Evolutionary conservation across 371 early-diverging fungal species (phyloP).

Genomic region (Mortierella sp.): DNA sequence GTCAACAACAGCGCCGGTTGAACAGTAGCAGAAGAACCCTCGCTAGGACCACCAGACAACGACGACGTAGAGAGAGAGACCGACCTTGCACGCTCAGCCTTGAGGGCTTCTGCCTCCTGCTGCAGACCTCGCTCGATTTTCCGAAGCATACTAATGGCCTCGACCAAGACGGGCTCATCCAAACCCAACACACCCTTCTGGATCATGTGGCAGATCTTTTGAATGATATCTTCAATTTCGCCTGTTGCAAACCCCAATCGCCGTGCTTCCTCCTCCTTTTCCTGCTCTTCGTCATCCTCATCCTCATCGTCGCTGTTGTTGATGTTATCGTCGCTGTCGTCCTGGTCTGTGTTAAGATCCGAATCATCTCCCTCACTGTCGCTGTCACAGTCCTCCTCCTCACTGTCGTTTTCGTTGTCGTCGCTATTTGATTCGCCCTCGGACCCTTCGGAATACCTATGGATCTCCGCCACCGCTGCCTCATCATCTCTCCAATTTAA

Average conservation of each 20-base stretch:
- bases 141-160: conserved; percentile 44
- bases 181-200: conserved; percentile 49
- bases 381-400: not conserved
- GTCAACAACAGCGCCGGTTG: conserved; percentile 27
- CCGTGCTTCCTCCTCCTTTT: conserved; percentile 38
- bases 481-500: not conserved
- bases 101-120: conserved; percentile 25
- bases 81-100: conserved; percentile 20
- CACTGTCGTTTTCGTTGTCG: not conserved
- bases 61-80: conserved; percentile 30
- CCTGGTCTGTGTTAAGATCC: conserved; percentile 5
- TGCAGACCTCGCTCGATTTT: conserved; percentile 42
- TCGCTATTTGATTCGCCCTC: conserved; percentile 6
- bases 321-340: conserved; percentile 9
- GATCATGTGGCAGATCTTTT: conserved; percentile 46
- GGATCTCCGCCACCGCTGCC: not conserved
- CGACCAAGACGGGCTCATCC: conserved; percentile 45
- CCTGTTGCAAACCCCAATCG: conserved; percentile 42
- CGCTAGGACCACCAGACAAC: conserved; percentile 6
- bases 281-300: conserved; percentile 30
- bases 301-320: conserved; percentile 23
- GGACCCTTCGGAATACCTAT: not conserved
- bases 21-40: not conserved
- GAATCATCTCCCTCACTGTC: not conserved
- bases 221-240: conserved; percentile 52